Evolutionary conservation across 2,329 filamentous ascomycete species (phyloP), one percentile per base, ranked within the genome.

Genomic region (Leptographium lundbergii): DNA sequence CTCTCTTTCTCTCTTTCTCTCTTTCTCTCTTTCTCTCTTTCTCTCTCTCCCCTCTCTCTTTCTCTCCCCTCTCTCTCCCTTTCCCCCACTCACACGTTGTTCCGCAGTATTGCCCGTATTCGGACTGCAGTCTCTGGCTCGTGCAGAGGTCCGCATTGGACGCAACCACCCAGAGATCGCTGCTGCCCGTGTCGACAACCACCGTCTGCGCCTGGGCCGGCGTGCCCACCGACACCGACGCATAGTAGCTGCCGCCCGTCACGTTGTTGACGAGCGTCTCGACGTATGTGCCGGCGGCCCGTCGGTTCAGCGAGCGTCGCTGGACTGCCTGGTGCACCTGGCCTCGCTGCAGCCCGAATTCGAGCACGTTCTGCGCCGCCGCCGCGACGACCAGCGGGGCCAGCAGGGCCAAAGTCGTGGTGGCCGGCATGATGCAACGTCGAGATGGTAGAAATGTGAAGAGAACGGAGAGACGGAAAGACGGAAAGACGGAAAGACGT

Each of bases 161-260:
- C 60, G 69, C 64, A 62, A 79, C 71, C 50, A 85, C 72, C 81
- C 82, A 86, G 4, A 81, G 77, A 66, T 86, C 83, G 63, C 79
- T 82, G 67, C 80, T 84, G 32, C 82, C 83, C 2, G 82, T 86
- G 68, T 86, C 82, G 62, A 85, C 74, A 57, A 81, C 73, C 64
- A 86, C 73, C 57, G 69, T 73, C 56, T 84, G 68, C 3, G 69
- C 68, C 68, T 86, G 82, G 0, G 73, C 71, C 0, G 83, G 83
- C 0, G 81, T 83, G 56, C 83, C 83, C 50, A 86, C 69, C n/a
- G 71, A 70, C 50, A 86, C 75, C 56, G 81, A 74, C 48, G 78
- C 76, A 66, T 77, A 82, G 70, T 84, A 84, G 17, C 78, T 76
- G 39, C 78, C 80, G 53, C 75, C 77, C 0, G 74, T 76, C 61